Conservation (phyloP, 78 protist genomes). For the Dictyostelium firmibasis region DNA sequence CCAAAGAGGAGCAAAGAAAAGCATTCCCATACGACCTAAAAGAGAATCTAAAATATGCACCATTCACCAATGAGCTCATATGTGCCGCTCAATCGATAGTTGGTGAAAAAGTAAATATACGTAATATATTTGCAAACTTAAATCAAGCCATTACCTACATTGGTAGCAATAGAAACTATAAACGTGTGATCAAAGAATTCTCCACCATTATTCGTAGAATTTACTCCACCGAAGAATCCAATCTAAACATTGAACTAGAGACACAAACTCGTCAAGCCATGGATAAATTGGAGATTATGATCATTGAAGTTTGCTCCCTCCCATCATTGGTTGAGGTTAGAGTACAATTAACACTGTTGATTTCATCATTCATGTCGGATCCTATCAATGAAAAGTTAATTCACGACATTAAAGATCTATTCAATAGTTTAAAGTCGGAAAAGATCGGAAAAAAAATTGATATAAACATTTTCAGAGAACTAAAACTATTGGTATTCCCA, state of each 20-base stretch:
- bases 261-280: background rate
- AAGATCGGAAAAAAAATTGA: background rate
- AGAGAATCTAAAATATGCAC: conserved; percentile 14
- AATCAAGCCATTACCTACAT: background rate
- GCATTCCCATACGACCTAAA: conserved; percentile 1
- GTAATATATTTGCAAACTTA: background rate
- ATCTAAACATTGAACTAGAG: conserved; percentile 9
- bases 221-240: conserved; percentile 45
- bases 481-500: conserved; percentile 33
- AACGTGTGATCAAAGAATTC: background rate
- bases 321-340: conserved; percentile 38
- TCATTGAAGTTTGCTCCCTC: conserved; percentile 41
- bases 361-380: conserved; percentile 1
- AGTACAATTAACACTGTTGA: conserved; percentile 15
- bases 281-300: conserved; percentile 42
- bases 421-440: conserved; percentile 9
- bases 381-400: conserved; percentile 17
- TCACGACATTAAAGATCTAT: conserved; percentile 27
- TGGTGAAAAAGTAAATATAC: conserved; percentile 38
- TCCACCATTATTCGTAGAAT: conserved; percentile 22
- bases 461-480: conserved; percentile 10
- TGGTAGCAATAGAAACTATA: conserved; percentile 4
- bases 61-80: conserved; percentile 37
- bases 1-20: conserved; percentile 64
- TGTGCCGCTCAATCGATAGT: conserved; percentile 35